Evolutionary conservation across 164 flowering plant genomes (phyloP), one percentile per base, ranked within the genome.

Genomic region (Malania oleifera): DNA sequence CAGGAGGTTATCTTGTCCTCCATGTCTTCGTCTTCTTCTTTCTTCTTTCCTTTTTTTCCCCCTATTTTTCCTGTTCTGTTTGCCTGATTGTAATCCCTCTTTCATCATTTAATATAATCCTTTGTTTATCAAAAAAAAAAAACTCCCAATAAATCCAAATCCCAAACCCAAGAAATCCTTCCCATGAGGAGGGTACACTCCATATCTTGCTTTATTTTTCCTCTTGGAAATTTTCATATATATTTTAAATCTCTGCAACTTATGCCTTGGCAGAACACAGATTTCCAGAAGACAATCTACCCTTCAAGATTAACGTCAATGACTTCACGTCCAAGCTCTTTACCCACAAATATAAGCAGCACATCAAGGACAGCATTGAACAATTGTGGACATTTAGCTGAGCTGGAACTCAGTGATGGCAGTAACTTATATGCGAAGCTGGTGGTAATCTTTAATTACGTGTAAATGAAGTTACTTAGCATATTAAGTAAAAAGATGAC

Each of bases 341-440:
- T 77, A 28, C 59, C 83, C 17, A 56, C 41, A 7, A 72, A 57
- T 60, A 25, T 23, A 23, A 69, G 59, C 49, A 63, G 52, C 28
- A 54, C 55, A 49, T 69, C 80, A 26, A 41, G 54, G 48, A 35
- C 64, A 40, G 28, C 67, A 31, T 56, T 53, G 41, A 29, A 49
- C 52, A 45, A 37, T 57, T 71, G 12, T 45, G 77, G 76, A 56
- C 52, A 64, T 54, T 66, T 76, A 54, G 84, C 84, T 24, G 85
- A 82, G 78, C 70, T 95, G 75, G 88, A 85, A 52, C 68, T 91
- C 28, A 80, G 75, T 54, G 82, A 85, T 79, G 97, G 97, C 52
- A 81, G 57, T 45, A 76, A 73, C 68, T 57, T 93, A 50, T 76
- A 74, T 64, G 83, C 97, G 47, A 93, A 85, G 61, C 72, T 95